Conservation (phyloP, 2,329 filamentous ascomycete species). For the Arachnopeziza araneosa region DNA sequence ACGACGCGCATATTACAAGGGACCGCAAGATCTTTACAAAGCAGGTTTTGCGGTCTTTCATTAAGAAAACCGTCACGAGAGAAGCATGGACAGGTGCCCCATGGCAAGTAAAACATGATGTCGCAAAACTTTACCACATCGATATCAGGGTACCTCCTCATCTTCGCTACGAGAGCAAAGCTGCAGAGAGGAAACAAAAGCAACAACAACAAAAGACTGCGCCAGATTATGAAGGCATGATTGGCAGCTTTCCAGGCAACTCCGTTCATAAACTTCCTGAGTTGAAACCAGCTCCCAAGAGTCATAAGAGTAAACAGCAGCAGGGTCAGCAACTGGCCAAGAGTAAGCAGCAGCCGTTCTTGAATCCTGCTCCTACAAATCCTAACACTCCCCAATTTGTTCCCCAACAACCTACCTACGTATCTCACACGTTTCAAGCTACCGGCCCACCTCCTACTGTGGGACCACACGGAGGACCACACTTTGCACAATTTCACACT, state of each 20-base stretch:
- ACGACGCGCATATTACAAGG: conserved; percentile 75
- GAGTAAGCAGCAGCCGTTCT: conserved; percentile 33
- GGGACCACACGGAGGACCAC: conserved; percentile 28
- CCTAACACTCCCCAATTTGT: conserved; percentile 19
- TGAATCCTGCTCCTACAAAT: conserved; percentile 29
- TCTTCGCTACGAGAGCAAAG: conserved; percentile 73
- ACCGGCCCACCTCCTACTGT: conserved; percentile 27
- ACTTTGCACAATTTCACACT: conserved; percentile 37
- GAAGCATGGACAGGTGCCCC: conserved; percentile 95
- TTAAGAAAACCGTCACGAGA: conserved; percentile 88
- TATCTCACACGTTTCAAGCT: conserved; percentile 30
- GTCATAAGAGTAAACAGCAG: conserved; percentile 57
- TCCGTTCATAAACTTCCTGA: conserved; percentile 52
- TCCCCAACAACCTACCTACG: conserved; percentile 19
- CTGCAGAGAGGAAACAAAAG: conserved; percentile 69
- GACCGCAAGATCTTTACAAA: conserved; percentile 94
- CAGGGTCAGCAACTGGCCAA: conserved; percentile 35
- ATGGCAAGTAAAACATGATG: conserved; percentile 85
- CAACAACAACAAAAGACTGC: conserved; percentile 53
- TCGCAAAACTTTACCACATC: conserved; percentile 80
- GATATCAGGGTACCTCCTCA: conserved; percentile 80
- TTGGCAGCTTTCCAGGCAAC: conserved; percentile 31
- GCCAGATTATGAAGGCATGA: conserved; percentile 31
- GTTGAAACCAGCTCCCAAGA: conserved; percentile 68
- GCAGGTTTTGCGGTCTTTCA: conserved; percentile 84